Evolutionary conservation across 2,329 filamentous ascomycete species (phyloP), one percentile per base, ranked within the genome.

Genomic region (Bisporella sp.): DNA sequence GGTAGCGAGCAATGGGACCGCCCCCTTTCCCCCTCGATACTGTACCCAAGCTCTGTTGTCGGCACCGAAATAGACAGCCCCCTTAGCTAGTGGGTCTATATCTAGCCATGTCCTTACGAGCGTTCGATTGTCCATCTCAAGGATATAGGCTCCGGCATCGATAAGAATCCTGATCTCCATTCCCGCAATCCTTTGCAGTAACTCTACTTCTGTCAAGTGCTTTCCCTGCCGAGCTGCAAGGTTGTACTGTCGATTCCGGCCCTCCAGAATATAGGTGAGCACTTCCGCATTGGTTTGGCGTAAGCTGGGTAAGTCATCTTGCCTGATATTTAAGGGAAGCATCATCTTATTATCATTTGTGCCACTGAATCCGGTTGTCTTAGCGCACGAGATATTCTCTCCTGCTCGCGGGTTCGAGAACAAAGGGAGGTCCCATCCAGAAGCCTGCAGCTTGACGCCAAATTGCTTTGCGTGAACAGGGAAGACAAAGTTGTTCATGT

Each of bases 311-410:
- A 89, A 69, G 52, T 89, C 82, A 0, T 77, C 65, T 47, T 88
- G 83, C 21, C 68, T 63, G 21, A 88, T 79, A 0, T 73, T 80
- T n/a, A 81, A 62, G 0, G 85, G 85, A 0, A 88, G 64, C 33
- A 85, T 69, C 0, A 66, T 68, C 35, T 75, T 71, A 21, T 77
- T 81, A 59, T 89, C 85, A 42, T 86, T 88, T 0, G 85, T 89
- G 0, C 85, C 85, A 6, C 80, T 85, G 61, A 90, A 89, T 0
- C 85, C 85, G 0, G 83, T 87, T 0, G 82, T 85, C 1, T 74
- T 53, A 2, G 66, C 59, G 12, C 43, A 6, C 9, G 40, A 5
- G 12, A 7, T 5, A n/a, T 41, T 45, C 9, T 40, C 52, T 13
- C 87, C 4, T 80, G 68, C 59, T 76, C 0, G 86, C 59, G 30